Conservation (phyloP, 345 rosid species). For the Brassica juncea region DNA sequence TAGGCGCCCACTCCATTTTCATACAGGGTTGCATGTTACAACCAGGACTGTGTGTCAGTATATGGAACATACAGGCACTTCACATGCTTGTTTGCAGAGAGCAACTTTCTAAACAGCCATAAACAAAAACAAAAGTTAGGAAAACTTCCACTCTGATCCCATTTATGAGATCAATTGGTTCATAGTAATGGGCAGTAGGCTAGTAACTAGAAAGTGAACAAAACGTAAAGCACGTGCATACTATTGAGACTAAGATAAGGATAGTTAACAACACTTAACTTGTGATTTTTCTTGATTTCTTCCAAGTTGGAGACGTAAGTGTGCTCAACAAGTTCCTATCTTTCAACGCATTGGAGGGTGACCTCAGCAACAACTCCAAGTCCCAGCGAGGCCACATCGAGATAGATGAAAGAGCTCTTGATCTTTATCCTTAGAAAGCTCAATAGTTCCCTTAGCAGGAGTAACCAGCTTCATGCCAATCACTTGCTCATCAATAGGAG, state of each 20-base stretch:
- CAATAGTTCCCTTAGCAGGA: constrained; percentile 92
- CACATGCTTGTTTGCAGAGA: constrained; percentile 88
- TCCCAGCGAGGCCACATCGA: constrained; percentile 89
- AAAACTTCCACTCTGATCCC: not conserved
- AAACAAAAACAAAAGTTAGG: constrained; percentile 15
- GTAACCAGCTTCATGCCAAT: constrained; percentile 90
- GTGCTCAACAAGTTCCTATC: constrained; percentile 93
- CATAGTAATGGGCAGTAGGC: not conserved
- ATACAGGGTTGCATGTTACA: constrained; percentile 90
- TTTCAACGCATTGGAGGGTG: constrained; percentile 87
- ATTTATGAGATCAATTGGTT: not conserved
- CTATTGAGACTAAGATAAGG: not conserved
- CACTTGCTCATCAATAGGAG: constrained; percentile 95
- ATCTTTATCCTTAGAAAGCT: constrained; percentile 80
- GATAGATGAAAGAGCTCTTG: constrained; percentile 88
- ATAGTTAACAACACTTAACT: constrained; percentile 44
- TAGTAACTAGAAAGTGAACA: too few species aligned
- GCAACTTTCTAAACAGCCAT: constrained; percentile 64
- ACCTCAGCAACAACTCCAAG: constrained; percentile 99
- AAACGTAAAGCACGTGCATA: not conserved
- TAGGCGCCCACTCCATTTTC: constrained; percentile 84
- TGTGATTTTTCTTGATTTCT: constrained; percentile 90
- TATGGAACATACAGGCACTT: constrained; percentile 88
- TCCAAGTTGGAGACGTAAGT: constrained; percentile 69
- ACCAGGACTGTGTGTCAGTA: constrained; percentile 75